phyloP scores from a whole-genome alignment of 257 asterid species.

The Solanum lycopersicoides region DNA sequence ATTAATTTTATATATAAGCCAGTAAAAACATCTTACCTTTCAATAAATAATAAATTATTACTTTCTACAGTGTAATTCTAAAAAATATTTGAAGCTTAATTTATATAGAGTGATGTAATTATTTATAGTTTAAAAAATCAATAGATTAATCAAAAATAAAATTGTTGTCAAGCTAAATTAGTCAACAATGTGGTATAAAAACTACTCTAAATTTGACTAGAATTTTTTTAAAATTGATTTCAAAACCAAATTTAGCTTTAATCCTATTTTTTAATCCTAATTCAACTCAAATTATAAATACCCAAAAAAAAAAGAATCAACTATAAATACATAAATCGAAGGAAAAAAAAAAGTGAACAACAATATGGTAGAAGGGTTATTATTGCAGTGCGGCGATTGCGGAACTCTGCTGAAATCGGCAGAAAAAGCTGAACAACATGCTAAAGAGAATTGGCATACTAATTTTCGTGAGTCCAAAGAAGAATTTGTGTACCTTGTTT shows the following conservation, averaged over 20 bases:
- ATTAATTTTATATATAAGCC: too few relatives aligned
- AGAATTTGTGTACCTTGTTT: constrained; percentile 59
- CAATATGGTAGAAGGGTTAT: constrained; percentile 45
- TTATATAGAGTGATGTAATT: background rate
- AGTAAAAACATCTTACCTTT: too few relatives aligned
- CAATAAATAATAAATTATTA: too few relatives aligned
- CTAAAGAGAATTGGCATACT: constrained; percentile 63
- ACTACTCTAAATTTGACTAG: too few relatives aligned
- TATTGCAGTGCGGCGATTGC: constrained; percentile 85
- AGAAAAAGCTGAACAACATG: constrained; percentile 89
- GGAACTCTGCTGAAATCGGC: constrained; percentile 70
- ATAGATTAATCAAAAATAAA: too few relatives aligned
- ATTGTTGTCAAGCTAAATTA: too few relatives aligned
- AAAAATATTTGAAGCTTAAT: background rate
- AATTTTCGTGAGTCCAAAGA: constrained; percentile 78
- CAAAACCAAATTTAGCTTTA: too few relatives aligned
- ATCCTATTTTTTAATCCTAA: too few relatives aligned
- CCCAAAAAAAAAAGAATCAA: background rate
- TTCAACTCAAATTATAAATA: background rate
- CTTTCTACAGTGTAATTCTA: background rate
- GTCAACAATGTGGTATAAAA: too few relatives aligned
- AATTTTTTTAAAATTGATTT: too few relatives aligned
- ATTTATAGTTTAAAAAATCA: too few relatives aligned
- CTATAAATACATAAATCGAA: background rate
- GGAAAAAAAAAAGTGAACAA: background rate